Evolutionary conservation across 169 alveolate species (phyloP), one percentile per base, ranked within the genome.

Genomic region (Theileria parva): DNA sequence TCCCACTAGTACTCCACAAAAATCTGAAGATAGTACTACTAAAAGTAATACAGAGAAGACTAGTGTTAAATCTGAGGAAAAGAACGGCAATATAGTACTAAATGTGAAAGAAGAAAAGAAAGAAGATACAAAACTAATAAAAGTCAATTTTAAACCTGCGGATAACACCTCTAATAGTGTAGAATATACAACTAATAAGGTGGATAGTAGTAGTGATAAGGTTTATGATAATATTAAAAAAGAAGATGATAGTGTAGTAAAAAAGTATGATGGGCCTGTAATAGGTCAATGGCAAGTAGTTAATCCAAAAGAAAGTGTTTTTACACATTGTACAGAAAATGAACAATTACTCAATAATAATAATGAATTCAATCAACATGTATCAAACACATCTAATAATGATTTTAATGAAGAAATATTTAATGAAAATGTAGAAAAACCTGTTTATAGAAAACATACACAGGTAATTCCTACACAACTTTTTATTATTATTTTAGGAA

Each of bases 261-360:
- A 27, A 72, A 27, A 28, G 77, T 57, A 25, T 27, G 48, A 34
- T 3, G 79, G 23, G 17, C 71, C 90, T 0, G 51, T 27, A 25
- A 84, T 84, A 21, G 90, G 90, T 12, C 74, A 73, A 21, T 84
- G 90, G 90, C 81, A 77, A 68, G 74, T 72, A 2, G 90, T 84
- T 6, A 70, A 84, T 17, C 90, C 86, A 44, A 79, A 64, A 28
- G 90, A 77, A 23, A 84, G 90, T 48, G 90, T 30, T 12, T 84
- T 77, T 55, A 55, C 81, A 39, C 86, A 81, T 48, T 81, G 78
- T 50, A 72, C 76, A 30, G 88, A 70, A 3, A 71, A 77, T 23
- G 12, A 63, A 21, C 85, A 75, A n/a, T 21, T 44, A 17, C 34
- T 57, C 7, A 44, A 13, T 44, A 44, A 44, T 44, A 44, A 44